Base-by-base conservation (phyloP, 108 stramenopile species). In the Schizochytrium sp. region DNA sequence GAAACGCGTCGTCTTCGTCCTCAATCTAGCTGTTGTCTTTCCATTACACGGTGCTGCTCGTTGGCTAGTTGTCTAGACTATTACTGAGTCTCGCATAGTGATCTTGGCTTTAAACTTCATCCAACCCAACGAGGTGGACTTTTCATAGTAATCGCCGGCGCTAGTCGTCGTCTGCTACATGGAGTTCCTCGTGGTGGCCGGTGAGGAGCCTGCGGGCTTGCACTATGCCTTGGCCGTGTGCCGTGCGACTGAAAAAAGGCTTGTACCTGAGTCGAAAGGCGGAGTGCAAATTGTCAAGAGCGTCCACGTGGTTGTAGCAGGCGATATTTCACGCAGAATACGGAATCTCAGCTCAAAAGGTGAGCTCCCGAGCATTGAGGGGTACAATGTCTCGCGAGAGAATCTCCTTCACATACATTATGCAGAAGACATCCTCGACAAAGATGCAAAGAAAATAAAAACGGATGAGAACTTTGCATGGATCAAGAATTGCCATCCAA, bases 191-290 rank as follows among this genome's bases (percentile, higher is more conserved):
- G 1, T 60, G 19, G 59, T 60, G 19, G 59, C 59, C 59, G 59
- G 59, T n/a, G 59, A 60, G 59, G 19, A 60, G 59, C 59, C 59
- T 17, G 28, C 59, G 28, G 59, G 59, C 17, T n/a, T 69, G 12
- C 64, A 69, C 64, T 69, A 69, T 44, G 64, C 64, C 12, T 15
- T 69, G 64, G 44, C 64, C 42, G 42, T 69, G 64, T 69, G 64
- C 64, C 64, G 64, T 44, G 64, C 64, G 42, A 69, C 40, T 38
- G 64, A 69, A 44, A 38, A 5, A 38, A 7, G 64, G 12, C 64
- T 44, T 8, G 64, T 69, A 7, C 64, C 64, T 1, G 64, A 69
- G 3, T 44, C 19, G 42, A 15, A 69, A 44, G 64, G 28, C 28
- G 64, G 64, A 38, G 7, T 10, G 64, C 64, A 69, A 2, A 69